phyloP scores from a whole-genome alignment of 495 filamentous ascomycete genomes.

The Aspergillus indologenus region DNA sequence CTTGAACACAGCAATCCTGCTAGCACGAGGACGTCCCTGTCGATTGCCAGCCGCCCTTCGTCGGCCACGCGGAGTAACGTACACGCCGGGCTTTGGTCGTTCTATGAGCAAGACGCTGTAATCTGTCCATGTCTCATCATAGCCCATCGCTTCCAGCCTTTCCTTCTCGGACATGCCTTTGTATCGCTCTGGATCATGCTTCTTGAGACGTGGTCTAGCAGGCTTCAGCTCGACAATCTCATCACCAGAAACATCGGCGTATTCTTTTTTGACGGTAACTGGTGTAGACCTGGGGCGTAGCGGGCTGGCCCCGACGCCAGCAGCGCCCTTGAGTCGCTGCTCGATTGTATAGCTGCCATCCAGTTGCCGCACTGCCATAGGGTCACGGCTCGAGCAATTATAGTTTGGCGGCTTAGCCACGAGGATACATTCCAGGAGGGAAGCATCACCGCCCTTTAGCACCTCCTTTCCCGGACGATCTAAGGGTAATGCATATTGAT shows the following conservation, averaged over 20 bases:
- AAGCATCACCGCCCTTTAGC: constrained; percentile 43
- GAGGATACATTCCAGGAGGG: constrained; percentile 43
- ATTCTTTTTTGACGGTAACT: constrained; percentile 5
- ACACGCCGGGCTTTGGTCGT: constrained; percentile 45
- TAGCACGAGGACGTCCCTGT: constrained; percentile 49
- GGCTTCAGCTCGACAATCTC: constrained; percentile 6
- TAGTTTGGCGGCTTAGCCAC: constrained; percentile 32
- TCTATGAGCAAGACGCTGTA: constrained; percentile 42
- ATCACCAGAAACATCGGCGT: constrained; percentile 6
- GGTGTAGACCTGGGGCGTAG: constrained; percentile 6
- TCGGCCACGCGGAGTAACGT: constrained; percentile 48
- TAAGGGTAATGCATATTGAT: constrained; percentile 53
- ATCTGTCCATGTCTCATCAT: constrained; percentile 46
- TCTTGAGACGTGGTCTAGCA: constrained; percentile 9
- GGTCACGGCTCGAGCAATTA: constrained; percentile 33
- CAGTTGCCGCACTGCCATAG: constrained; percentile 20
- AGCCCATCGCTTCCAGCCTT: constrained; percentile 38
- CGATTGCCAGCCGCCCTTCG: constrained; percentile 40
- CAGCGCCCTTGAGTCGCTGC: background rate
- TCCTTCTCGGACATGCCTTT: constrained; percentile 36
- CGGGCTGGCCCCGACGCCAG: background rate
- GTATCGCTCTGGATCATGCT: constrained; percentile 22
- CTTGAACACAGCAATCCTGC: constrained; percentile 52
- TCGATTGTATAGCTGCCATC: constrained; percentile 29
- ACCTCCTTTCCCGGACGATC: constrained; percentile 29